Percentiles rank a stretch among this genome's conserved stretches.
These are phyloP conservation scores for Betula pendula DNA, from an alignment of 306 rosid species.

Conservation along the genomic window DNA sequence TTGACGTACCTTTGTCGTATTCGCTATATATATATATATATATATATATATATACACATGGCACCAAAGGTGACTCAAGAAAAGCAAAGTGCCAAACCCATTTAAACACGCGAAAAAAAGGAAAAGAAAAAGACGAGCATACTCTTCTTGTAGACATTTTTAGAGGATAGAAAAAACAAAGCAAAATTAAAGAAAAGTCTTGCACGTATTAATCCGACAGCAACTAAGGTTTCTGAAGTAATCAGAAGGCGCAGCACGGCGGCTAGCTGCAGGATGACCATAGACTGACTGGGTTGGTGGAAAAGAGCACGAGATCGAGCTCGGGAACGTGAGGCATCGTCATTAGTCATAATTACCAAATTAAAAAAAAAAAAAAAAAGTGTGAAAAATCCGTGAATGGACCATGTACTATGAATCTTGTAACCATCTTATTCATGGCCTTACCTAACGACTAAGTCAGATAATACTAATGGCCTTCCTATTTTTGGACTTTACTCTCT, in stretches of 20 bases:
- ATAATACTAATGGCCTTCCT: slow-evolving; percentile 17
- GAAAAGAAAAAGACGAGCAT: background rate
- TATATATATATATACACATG: background rate
- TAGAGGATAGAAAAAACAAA: background rate
- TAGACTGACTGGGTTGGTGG: slow-evolving; percentile 20
- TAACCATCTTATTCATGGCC: slow-evolving; percentile 38
- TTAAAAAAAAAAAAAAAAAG: background rate
- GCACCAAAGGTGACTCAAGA: background rate
- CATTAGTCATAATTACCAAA: slow-evolving; percentile 11
- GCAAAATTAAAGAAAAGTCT: background rate
- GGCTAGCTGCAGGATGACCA: background rate
- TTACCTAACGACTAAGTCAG: slow-evolving; percentile 49
- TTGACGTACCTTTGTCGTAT: too few relatives aligned
- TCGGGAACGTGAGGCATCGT: slow-evolving; percentile 20
- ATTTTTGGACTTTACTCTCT: slow-evolving; percentile 18
- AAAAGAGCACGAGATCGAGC: slow-evolving; percentile 33
- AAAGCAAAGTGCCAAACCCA: background rate
- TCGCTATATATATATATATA: too few relatives aligned
- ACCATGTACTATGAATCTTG: slow-evolving; percentile 64
- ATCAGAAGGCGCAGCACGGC: slow-evolving; percentile 4
- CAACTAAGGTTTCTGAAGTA: background rate
- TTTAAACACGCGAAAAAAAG: background rate
- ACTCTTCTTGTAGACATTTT: background rate
- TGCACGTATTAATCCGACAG: background rate
- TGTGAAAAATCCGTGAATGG: slow-evolving; percentile 28